Percentiles rank a stretch among this genome's conserved stretches.
These are phyloP conservation scores for Kodamaea leandrae DNA, from an alignment of 805 yeast genomes.

Conservation along the genomic window DNA sequence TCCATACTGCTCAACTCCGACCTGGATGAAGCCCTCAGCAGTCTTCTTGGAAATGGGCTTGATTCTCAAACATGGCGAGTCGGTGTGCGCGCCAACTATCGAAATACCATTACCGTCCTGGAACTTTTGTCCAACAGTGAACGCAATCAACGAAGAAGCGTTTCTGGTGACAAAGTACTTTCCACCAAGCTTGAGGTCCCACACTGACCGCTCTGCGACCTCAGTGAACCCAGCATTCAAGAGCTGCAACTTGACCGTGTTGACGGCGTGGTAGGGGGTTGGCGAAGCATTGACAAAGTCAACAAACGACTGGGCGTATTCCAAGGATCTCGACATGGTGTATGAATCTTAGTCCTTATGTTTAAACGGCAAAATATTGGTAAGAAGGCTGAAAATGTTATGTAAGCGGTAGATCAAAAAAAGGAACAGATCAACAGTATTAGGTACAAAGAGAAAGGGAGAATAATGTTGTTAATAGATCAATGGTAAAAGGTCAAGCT, in stretches of 20 bases:
- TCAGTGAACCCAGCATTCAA: constrained; percentile 65
- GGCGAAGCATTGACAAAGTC: constrained; percentile 82
- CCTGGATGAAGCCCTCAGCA: constrained; percentile 75
- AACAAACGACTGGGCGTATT: constrained; percentile 60
- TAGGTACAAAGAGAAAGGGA: too few relatives aligned
- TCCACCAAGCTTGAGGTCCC: constrained; percentile 52
- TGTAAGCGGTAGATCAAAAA: neutral
- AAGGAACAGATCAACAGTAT: neutral
- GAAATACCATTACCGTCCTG: constrained; percentile 78
- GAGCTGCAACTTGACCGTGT: constrained; percentile 56
- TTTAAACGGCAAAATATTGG: neutral
- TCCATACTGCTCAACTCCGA: constrained; percentile 93
- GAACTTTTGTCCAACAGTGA: constrained; percentile 74
- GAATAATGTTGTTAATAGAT: too few relatives aligned
- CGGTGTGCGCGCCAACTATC: constrained; percentile 94
- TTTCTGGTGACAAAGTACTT: constrained; percentile 88
- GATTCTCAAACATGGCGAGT: constrained; percentile 83
- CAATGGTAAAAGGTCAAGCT: too few relatives aligned
- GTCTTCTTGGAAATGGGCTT: constrained; percentile 78
- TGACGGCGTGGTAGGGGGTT: constrained; percentile 92
- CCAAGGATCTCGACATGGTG: constrained; percentile 16
- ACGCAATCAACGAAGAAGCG: constrained; percentile 84
- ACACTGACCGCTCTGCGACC: constrained; percentile 64
- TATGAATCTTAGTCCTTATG: too few relatives aligned
- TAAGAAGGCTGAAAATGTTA: neutral